Base-by-base conservation (phyloP, 179 eudicot genomes). In the Silene vulgaris region DNA sequence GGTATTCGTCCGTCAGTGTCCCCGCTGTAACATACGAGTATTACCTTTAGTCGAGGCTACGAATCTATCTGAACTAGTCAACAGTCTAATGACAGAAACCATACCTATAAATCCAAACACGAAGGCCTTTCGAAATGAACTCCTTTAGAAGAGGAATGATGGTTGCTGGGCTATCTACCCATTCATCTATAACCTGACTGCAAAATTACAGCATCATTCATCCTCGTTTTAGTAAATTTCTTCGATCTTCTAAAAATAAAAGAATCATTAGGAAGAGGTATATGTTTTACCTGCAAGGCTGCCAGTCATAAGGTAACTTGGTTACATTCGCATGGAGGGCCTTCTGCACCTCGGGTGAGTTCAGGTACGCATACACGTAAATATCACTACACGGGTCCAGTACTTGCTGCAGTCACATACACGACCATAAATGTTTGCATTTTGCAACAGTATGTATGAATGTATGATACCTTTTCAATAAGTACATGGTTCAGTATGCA, bases 31-130 rank as follows among this genome's bases (percentile, higher is more conserved):
- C 28, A 52, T 40, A 23, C 37, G 4, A 3, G 17, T 52, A 52
- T 65, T 65, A 1, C 14, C 23, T 69, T 35, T 26, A 12, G 32
- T 54, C 2, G 48, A 52, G 17, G n/a, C 12, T 2, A 11, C 12
- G 2, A 40, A 40, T 13, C 4, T 35, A 37, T 8, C 28, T 35
- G 1, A 48, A 28, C 56, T 29, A 29, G 20, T 59, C 9, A 32
- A 16, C 0, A 52, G 17, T 1, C 0, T 52, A 16, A 40, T 23
- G 48, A 52, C 2, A 29, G 16, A 40, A 54, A 23, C 14, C 17
- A 60, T 75, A 86, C 96, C 96, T 89, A 62, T 84, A 89, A 11
- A 90, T 80, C 96, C 91, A 89, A 62, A 90, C 87, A 29, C 90
- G 83, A 63, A 90, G 83, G 60, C 87, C 91, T 60, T 85, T 86